A percentile compares a stretch with the other conserved stretches of the same genome.
These are phyloP conservation scores for Diplosphaera chodatii DNA, from an alignment of 139 green algal genomes.

Conservation along the genomic window DNA sequence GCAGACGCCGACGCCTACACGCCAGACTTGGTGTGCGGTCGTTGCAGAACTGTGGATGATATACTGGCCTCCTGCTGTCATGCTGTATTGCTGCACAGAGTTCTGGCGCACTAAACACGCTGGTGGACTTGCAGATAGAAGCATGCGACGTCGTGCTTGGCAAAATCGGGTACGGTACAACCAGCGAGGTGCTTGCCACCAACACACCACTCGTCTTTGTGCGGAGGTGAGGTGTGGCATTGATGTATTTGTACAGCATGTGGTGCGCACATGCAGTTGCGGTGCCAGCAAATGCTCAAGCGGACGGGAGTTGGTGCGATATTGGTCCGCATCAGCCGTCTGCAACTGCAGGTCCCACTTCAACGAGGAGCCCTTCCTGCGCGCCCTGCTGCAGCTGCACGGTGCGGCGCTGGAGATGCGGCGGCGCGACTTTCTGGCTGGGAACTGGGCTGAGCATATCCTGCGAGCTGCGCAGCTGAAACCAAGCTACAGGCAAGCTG, in stretches of 20 bases:
- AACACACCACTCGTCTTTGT: conserved; percentile 62
- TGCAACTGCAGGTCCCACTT: background rate
- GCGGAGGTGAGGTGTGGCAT: conserved; percentile 1
- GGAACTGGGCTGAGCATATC: conserved; percentile 58
- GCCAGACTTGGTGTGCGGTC: conserved; percentile 54
- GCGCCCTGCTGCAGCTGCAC: conserved; percentile 50
- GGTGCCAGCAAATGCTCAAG: no score
- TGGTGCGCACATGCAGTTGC: no score
- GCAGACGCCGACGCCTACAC: conserved; percentile 46
- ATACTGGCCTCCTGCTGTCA: no score
- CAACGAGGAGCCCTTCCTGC: conserved; percentile 64
- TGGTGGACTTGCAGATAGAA: conserved; percentile 21
- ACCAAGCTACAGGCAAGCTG: conserved; percentile 34
- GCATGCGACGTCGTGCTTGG: conserved; percentile 59
- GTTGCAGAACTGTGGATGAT: no score
- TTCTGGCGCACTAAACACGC: no score
- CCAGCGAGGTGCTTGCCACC: conserved; percentile 46
- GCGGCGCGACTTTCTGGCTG: conserved; percentile 48
- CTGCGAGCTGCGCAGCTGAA: conserved; percentile 25
- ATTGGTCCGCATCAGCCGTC: no score
- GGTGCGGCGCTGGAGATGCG: conserved; percentile 47
- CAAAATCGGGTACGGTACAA: conserved; percentile 70
- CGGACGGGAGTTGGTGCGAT: no score
- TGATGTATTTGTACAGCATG: background rate
- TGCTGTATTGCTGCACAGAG: background rate